Percentiles rank a stretch among this genome's conserved stretches.
Conservation (phyloP, 2,329 filamentous ascomycete genomes). For the Rutstroemia sp. region DNA sequence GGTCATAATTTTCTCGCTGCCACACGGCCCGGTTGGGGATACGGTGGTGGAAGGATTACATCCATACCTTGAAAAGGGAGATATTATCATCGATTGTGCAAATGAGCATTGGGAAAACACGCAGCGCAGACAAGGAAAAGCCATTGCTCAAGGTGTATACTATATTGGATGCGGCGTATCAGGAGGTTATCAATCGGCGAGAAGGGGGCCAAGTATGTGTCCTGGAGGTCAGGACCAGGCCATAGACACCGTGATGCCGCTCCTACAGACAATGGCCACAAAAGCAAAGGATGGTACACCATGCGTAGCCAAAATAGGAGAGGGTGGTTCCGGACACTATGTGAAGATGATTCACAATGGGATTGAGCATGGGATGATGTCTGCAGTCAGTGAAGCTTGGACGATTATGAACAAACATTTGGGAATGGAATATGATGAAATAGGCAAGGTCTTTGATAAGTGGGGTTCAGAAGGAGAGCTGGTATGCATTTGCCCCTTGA, state of each 20-base stretch:
- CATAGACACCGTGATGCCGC: conserved; percentile 51
- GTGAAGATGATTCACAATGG: conserved; percentile 74
- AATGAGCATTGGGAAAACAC: conserved; percentile 63
- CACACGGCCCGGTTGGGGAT: conserved; percentile 37
- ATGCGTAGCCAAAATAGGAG: conserved; percentile 68
- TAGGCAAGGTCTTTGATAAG: conserved; percentile 48
- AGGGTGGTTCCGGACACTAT: conserved; percentile 59
- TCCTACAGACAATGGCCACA: conserved; percentile 53
- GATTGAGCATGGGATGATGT: conserved; percentile 67
- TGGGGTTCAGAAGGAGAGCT: conserved; percentile 61
- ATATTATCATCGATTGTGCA: conserved; percentile 61
- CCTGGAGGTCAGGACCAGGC: conserved; percentile 53
- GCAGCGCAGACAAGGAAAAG: conserved; percentile 51
- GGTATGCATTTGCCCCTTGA: conserved; percentile 25
- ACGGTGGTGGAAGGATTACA: conserved; percentile 30
- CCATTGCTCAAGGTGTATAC: conserved; percentile 48
- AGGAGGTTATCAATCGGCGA: conserved; percentile 61
- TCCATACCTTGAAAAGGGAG: conserved; percentile 47
- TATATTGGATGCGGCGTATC: conserved; percentile 64
- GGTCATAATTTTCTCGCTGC: conserved; percentile 45
- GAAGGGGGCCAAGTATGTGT: conserved; percentile 59
- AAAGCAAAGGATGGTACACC: conserved; percentile 59
- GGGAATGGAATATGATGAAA: conserved; percentile 51
- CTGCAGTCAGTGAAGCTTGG: conserved; percentile 57
- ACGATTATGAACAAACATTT: conserved; percentile 51